Conservation (phyloP, 2,329 filamentous ascomycete species). For the Aspergillus candidus region DNA sequence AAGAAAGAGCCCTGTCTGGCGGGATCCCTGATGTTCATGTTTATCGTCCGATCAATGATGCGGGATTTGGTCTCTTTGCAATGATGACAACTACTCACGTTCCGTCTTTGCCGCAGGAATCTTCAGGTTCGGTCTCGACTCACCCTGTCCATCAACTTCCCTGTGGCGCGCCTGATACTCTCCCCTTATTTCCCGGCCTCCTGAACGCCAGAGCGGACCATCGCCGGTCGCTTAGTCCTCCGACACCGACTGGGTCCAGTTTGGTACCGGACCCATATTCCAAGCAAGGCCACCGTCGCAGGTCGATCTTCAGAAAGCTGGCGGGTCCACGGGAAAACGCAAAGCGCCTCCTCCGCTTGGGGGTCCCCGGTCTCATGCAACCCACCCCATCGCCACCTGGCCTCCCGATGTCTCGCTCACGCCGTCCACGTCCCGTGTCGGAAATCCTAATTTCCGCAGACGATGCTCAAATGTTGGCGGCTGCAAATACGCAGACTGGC, state of each 20-base stretch:
- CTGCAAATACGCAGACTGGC: slow-evolving; percentile 12
- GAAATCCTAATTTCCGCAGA: slow-evolving; percentile 31
- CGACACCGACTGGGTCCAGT: slow-evolving; percentile 14
- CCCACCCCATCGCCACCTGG: slow-evolving; percentile 18
- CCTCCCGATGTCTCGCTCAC: slow-evolving; percentile 21
- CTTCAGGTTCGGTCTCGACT: slow-evolving; percentile 20
- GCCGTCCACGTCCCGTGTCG: slow-evolving; percentile 28
- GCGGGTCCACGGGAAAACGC: slow-evolving; percentile 43
- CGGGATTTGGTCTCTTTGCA: slow-evolving; percentile 9
- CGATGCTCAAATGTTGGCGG: slow-evolving; percentile 28
- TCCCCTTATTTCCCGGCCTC: slow-evolving; percentile 18
- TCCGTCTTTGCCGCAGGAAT: slow-evolving; percentile 22
- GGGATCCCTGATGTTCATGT: neutral
- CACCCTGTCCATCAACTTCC: slow-evolving; percentile 15
- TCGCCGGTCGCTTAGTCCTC: slow-evolving; percentile 15
- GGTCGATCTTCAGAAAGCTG: slow-evolving; percentile 35
- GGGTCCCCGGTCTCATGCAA: slow-evolving; percentile 23
- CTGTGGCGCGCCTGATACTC: slow-evolving; percentile 15
- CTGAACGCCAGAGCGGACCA: slow-evolving; percentile 22
- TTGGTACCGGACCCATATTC: slow-evolving; percentile 19
- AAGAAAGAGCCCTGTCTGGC: slow-evolving; percentile 6
- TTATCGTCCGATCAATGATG: slow-evolving; percentile 12
- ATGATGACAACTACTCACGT: slow-evolving; percentile 29
- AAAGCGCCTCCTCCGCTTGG: slow-evolving; percentile 42
- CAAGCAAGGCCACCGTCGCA: slow-evolving; percentile 19